Percentiles rank a stretch among this genome's conserved stretches.
phyloP scores from a whole-genome alignment of 805 yeast species.

The Cephaloascus fragrans region DNA sequence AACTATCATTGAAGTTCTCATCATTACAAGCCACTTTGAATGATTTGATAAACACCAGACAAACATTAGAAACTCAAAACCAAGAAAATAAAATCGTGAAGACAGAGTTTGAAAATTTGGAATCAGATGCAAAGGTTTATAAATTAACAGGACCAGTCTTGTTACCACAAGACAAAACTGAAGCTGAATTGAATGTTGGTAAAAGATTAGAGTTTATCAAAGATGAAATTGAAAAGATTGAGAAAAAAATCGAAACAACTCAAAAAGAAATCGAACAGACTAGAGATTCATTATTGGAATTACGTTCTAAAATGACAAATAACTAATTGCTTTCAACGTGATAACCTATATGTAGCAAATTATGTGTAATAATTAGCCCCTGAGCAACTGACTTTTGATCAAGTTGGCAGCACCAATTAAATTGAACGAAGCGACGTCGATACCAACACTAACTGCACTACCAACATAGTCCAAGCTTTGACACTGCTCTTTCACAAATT shows the following conservation, averaged over 20 bases:
- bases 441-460: conserved; percentile 49
- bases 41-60: conserved; percentile 62
- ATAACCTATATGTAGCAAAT: no score
- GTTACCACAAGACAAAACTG: conserved; percentile 77
- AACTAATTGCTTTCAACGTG: no score
- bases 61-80: conserved; percentile 82
- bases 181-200: conserved; percentile 75
- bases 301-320: conserved; percentile 23
- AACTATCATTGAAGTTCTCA: conserved; percentile 33
- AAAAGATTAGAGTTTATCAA: conserved; percentile 86
- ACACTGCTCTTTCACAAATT: conserved; percentile 55
- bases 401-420: conserved; percentile 57
- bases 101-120: conserved; percentile 61
- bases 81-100: conserved; percentile 91
- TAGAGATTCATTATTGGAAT: conserved; percentile 42
- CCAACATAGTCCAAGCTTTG: conserved; percentile 45
- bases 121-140: conserved; percentile 67
- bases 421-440: conserved; percentile 70
- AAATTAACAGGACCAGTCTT: conserved; percentile 89
- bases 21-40: conserved; percentile 34
- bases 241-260: conserved; percentile 48
- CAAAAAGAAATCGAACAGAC: conserved; percentile 49
- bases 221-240: conserved; percentile 68
- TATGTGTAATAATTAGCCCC: conserved; percentile 43
- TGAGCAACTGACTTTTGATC: conserved; percentile 56